Evolutionary conservation across 2,329 filamentous ascomycete genomes (phyloP), one percentile per base, ranked within the genome.

Genomic region (Aspergillus fructus): DNA sequence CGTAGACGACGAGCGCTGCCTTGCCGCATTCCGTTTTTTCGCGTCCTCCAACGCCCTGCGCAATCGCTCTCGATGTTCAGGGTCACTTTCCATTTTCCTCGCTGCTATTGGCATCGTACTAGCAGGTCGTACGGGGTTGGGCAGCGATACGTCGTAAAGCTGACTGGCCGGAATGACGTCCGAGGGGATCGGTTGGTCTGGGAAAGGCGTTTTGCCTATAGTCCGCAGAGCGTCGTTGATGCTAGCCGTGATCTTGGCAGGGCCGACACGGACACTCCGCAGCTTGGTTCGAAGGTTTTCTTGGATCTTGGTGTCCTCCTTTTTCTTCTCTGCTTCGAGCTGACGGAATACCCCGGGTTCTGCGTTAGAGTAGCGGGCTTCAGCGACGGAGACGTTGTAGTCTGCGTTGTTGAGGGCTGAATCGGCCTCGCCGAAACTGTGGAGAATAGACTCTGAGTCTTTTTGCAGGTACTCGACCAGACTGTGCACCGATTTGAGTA

Each of bases 361-460:
- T 0, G 76, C 74, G 48, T 77, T 75, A 17, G 79, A 73, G 37
- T 77, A 76, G 51, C 72, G 76, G 3, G 81, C 82, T 63, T 81
- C 78, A 37, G 81, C 79, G 49, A 84, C 79, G n/a, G 81, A 80
- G 19, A 83, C 77, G 46, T 79, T 77, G 52, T 82, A 80, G 56
- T 83, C 80, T 1, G 80, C 77, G 23, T 79, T 74, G 58, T 83
- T 84, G 55, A 83, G 74, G 5, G 74, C 67, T 49, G 78, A 74
- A 59, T 84, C 82, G 3, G 80, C 76, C 15, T 72, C 67, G 43
- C 79, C 78, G 48, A 83, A 82, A 21, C 71, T 74, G 42, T 70
- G 73, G 15, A 81, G 68, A 27, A 81, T 77, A 8, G 74, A 72
- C 60, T 79, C 77, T 2, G 78, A 80, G 57, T 80, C 77, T 62